Evolutionary conservation across 768 basidiomycete species (phyloP), one percentile per base, ranked within the genome.

Genomic region (Kwoniella bestiolae): DNA sequence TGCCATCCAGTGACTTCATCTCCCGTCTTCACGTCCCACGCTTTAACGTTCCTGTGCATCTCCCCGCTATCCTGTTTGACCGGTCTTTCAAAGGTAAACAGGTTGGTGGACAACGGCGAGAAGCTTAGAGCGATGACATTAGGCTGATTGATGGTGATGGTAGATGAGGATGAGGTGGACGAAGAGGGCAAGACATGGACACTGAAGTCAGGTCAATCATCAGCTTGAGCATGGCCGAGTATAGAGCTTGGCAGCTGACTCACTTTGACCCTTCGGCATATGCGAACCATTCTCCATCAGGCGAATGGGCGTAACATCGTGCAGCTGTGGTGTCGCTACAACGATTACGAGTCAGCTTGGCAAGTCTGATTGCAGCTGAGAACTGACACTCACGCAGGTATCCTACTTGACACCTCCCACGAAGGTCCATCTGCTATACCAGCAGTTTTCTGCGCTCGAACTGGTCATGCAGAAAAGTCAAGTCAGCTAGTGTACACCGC

Each of bases 11-110:
- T 86, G 69, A 95, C 86, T 82, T 97, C 92, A 75, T 91, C 87
- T 49, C 92, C 92, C 0, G 91, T 90, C 9, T 88, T 89, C 14
- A 86, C 88, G 69, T 90, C 90, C 85, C 94, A 99, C 69, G 97
- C 85, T 65, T 91, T 88, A 65, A 94, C 87, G 80, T 99, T 99
- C 84, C 91, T 94, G 85, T 95, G 91, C 82, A 93, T 92, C 16
- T 91, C 92, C 12, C 63, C 63, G 70, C 94, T 94, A 79, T 93
- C 94, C 55, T 91, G 86, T 83, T 96, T 96, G 74, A 88, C 87
- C 86, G 90, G 91, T 64, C 96, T 87, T 83, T 97, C 94, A 92
- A 94, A 98, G 51, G 92, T 94, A 58, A 92, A 94, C 46, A 99
- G 77, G 81, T 92, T 97, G 0, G 91, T 92, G 41, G 92, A 94